Percentiles rank a stretch among this genome's conserved stretches.
Evolutionary conservation across 306 rosid species (phyloP).

Genomic region (Fagus sylvatica): DNA sequence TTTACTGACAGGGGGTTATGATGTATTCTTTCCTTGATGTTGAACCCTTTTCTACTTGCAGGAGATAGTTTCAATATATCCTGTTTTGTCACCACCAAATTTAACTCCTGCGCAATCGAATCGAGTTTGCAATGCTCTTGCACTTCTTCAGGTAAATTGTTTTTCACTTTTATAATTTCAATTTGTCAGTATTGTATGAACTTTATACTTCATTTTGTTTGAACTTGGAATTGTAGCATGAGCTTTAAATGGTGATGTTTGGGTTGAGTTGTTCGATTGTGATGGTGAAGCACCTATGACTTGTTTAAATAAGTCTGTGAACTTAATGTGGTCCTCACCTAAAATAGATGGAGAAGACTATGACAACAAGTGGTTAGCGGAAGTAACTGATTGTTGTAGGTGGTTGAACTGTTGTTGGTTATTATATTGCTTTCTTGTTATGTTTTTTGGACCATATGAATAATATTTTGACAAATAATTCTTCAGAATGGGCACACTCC

Average conservation of each 20-base stretch:
- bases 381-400: background rate
- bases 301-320: background rate
- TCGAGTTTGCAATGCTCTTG: slow-evolving; percentile 90
- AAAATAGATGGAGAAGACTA: background rate
- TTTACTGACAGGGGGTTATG: background rate
- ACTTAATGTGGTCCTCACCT: background rate
- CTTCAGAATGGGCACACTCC: background rate
- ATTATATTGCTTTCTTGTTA: background rate
- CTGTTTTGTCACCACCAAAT: slow-evolving; percentile 68
- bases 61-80: slow-evolving; percentile 84
- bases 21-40: background rate
- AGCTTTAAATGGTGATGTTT: background rate
- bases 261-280: background rate
- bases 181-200: background rate
- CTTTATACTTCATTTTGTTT: background rate
- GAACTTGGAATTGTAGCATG: background rate
- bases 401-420: background rate
- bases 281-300: background rate
- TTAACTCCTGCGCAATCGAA: slow-evolving; percentile 73
- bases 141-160: slow-evolving; percentile 77
- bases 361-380: background rate
- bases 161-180: background rate
- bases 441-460: background rate
- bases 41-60: slow-evolving; percentile 28
- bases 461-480: background rate